Conservation (phyloP, 257 asterid species). For the Cruciata laevipes region DNA sequence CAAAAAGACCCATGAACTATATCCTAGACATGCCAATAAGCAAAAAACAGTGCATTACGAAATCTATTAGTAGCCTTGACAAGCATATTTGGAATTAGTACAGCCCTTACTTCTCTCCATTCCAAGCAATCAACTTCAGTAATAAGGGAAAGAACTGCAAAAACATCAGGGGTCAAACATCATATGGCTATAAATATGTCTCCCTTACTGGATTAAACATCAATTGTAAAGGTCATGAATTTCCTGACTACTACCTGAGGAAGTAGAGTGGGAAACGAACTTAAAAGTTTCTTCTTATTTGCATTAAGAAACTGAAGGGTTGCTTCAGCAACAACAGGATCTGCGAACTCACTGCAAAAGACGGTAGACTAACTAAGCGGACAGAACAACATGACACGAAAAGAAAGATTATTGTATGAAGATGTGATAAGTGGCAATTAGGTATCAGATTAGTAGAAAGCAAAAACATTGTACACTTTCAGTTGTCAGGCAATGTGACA, state of each 20-base stretch:
- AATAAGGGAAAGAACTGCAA: conserved; percentile 87
- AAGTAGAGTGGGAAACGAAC: conserved; percentile 66
- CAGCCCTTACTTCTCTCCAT: conserved; percentile 74
- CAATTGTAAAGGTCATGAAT: neutral
- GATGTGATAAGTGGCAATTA: neutral
- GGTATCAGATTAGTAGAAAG: neutral
- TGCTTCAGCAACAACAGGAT: conserved; percentile 86
- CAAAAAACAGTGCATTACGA: neutral
- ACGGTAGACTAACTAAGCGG: neutral
- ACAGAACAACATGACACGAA: neutral
- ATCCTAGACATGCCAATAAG: neutral
- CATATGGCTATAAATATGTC: conserved; percentile 2
- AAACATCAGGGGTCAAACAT: conserved; percentile 24
- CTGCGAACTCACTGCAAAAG: conserved; percentile 90
- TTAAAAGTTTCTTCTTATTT: conserved; percentile 57
- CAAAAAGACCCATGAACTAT: neutral
- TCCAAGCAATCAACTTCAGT: conserved; percentile 95
- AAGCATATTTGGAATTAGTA: neutral
- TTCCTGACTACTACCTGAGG: conserved; percentile 54
- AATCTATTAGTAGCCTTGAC: too few species aligned
- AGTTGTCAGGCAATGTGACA: neutral
- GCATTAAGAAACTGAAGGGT: conserved; percentile 68
- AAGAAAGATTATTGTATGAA: neutral
- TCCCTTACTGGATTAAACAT: neutral
- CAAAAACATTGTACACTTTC: neutral